Conservation (phyloP, 257 asterid species). For the Capsicum rhomboideum region DNA sequence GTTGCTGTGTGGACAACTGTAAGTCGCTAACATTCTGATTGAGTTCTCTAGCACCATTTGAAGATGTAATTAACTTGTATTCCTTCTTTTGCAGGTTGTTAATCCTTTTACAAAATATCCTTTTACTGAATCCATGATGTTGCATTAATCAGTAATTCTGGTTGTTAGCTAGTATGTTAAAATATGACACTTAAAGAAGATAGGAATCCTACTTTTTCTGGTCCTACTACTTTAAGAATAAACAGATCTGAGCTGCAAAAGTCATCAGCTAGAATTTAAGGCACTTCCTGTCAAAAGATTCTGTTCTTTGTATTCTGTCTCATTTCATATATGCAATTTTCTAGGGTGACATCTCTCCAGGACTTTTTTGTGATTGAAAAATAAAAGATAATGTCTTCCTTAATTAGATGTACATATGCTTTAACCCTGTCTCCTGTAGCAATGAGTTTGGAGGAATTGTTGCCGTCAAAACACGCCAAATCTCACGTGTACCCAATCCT, state of each 20-base stretch:
- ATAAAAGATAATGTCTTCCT: constrained; percentile 16
- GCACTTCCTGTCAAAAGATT: background rate
- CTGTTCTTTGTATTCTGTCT: background rate
- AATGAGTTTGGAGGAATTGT: constrained; percentile 67
- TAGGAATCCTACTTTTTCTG: background rate
- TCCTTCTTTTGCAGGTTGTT: constrained; percentile 60
- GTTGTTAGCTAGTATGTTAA: background rate
- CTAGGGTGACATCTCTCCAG: background rate
- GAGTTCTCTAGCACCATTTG: background rate
- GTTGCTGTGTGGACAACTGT: constrained; percentile 99
- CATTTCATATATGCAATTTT: background rate
- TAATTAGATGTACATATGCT: constrained; percentile 49
- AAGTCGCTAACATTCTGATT: constrained; percentile 9
- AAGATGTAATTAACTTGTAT: constrained; percentile 9
- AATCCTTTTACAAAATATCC: constrained; percentile 99
- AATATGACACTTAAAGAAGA: background rate
- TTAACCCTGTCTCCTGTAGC: constrained; percentile 76
- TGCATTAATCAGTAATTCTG: background rate
- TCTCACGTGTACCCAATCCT: constrained; percentile 44
- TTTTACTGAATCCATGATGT: constrained; percentile 16
- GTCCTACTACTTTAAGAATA: background rate
- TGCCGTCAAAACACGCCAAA: constrained; percentile 41
- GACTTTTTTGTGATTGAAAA: background rate
- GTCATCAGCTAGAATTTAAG: background rate
- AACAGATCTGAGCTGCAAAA: background rate